Conservation (phyloP, 805 yeast species). For the Starmerella bombi region DNA sequence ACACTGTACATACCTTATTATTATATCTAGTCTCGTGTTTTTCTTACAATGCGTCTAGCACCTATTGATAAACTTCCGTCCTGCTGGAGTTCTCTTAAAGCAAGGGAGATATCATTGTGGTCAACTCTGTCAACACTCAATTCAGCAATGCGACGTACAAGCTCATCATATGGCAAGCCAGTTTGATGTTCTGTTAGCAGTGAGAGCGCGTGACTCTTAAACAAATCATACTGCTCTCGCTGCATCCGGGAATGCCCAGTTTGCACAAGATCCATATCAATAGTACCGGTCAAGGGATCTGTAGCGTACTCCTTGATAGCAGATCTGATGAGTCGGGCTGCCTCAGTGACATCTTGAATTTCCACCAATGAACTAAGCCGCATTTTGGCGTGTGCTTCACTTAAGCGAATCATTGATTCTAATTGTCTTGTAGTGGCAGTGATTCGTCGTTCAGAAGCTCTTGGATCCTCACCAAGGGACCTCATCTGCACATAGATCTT, state of each 20-base stretch:
- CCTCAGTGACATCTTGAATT: conserved; percentile 75
- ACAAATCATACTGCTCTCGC: conserved; percentile 18
- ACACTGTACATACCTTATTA: no score
- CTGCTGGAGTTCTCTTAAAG: conserved; percentile 17
- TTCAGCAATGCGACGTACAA: conserved; percentile 17
- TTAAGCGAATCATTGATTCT: conserved; percentile 84
- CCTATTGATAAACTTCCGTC: conserved; percentile 19
- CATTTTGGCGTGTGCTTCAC: conserved; percentile 98
- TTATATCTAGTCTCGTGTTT: neutral
- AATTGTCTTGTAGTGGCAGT: conserved; percentile 97
- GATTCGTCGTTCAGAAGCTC: conserved; percentile 75
- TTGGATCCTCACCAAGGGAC: conserved; percentile 78
- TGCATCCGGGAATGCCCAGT: conserved; percentile 89
- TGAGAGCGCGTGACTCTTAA: conserved; percentile 15
- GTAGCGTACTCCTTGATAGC: conserved; percentile 98
- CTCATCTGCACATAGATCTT: conserved; percentile 86
- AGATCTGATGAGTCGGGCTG: conserved; percentile 79
- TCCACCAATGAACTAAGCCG: conserved; percentile 61
- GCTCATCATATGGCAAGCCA: conserved; percentile 18
- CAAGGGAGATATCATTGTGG: conserved; percentile 9
- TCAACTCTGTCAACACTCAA: conserved; percentile 18
- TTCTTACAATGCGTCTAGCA: conserved; percentile 12
- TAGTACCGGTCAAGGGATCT: conserved; percentile 91
- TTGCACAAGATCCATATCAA: conserved; percentile 93
- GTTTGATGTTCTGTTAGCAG: conserved; percentile 13